Percentiles rank a stretch among this genome's conserved stretches.
Evolutionary conservation across 352 stramenopile genomes (phyloP).

Genomic region (Phytopythium delawarense): DNA sequence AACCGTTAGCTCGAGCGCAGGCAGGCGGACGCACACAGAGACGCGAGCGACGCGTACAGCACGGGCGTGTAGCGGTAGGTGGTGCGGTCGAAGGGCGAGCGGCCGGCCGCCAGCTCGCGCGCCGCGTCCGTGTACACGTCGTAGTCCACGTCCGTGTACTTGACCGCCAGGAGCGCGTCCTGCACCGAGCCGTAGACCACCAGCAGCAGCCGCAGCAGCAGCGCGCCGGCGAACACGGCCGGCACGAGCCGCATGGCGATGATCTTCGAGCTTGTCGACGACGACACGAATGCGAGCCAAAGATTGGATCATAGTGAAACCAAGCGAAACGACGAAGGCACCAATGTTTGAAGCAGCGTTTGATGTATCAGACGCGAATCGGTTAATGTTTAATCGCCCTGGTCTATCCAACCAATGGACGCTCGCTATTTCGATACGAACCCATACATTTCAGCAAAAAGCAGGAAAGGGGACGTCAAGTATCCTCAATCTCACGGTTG

Average conservation of each 20-base stretch:
- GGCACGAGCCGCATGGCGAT: slow-evolving; percentile 18
- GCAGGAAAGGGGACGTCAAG: too few species aligned
- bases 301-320: too few species aligned
- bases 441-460: too few species aligned
- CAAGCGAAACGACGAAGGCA: too few species aligned
- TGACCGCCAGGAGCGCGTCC: slow-evolving; percentile 73
- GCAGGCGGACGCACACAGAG: not conserved
- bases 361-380: too few species aligned
- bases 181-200: slow-evolving; percentile 75
- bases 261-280: not conserved
- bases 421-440: too few species aligned
- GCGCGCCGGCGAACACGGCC: slow-evolving; percentile 42
- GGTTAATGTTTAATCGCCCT: too few species aligned
- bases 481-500: too few species aligned
- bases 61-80: slow-evolving; percentile 99
- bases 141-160: slow-evolving; percentile 99
- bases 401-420: too few species aligned
- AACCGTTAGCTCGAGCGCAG: not conserved
- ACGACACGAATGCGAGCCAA: too few species aligned
- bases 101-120: slow-evolving; percentile 75
- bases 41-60: slow-evolving; percentile 41
- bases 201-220: slow-evolving; percentile 55
- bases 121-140: slow-evolving; percentile 98
- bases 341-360: too few species aligned
- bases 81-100: slow-evolving; percentile 94